phyloP scores from a whole-genome alignment of 495 filamentous ascomycete genomes.

The Penicillium subrubescens region DNA sequence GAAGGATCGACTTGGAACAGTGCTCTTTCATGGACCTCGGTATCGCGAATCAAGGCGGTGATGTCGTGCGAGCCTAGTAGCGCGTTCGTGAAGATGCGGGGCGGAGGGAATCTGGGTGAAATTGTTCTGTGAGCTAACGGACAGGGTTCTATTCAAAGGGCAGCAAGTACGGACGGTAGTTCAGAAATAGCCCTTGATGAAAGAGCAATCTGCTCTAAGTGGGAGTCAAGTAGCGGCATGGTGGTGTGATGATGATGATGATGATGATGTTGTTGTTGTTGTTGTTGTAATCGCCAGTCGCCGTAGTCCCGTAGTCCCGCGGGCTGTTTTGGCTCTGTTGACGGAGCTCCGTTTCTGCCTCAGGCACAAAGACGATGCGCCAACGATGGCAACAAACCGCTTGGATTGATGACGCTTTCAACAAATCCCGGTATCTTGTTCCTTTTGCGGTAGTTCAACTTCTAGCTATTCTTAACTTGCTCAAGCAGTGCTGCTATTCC shows the following conservation, averaged over 20 bases:
- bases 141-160: background rate
- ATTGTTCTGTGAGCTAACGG: conserved; percentile 3
- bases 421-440: background rate
- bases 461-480: background rate
- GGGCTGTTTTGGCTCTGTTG: conserved; percentile 7
- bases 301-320: background rate
- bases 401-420: background rate
- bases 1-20: conserved; percentile 87
- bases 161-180: conserved; percentile 65
- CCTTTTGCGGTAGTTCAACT: background rate
- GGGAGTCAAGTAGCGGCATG: conserved; percentile 78
- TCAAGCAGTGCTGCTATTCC: background rate
- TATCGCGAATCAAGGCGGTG: conserved; percentile 91
- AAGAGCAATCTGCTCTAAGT: conserved; percentile 88
- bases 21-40: conserved; percentile 91
- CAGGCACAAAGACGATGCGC: conserved; percentile 20
- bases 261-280: too few relatives aligned
- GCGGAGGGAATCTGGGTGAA: conserved; percentile 70
- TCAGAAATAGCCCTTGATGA: conserved; percentile 82
- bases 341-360: conserved; percentile 23
- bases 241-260: too few relatives aligned
- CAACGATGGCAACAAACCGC: background rate
- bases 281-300: background rate
- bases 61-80: conserved; percentile 87
- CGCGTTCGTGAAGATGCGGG: conserved; percentile 96